phyloP scores from a whole-genome alignment of 495 filamentous ascomycete species.

The Talaromyces adpressus region DNA sequence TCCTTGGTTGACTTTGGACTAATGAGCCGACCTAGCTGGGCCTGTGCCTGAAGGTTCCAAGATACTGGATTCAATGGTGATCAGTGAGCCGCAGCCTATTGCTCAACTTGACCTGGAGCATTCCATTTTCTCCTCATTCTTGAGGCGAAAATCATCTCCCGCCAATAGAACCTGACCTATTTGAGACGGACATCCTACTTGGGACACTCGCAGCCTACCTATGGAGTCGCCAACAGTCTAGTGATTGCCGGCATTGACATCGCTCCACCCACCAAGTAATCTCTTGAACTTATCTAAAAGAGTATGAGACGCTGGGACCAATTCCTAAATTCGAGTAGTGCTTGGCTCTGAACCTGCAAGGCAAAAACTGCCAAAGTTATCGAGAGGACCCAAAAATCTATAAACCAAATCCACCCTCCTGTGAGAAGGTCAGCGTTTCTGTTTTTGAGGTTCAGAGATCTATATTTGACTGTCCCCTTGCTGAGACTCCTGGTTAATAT shows the following conservation, averaged over 20 bases:
- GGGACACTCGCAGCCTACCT: conserved; percentile 6
- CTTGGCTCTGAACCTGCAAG: conserved; percentile 10
- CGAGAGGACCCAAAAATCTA: conserved; percentile 7
- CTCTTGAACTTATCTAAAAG: conserved; percentile 3
- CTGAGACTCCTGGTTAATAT: conserved; percentile 9
- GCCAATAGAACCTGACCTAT: conserved; percentile 1
- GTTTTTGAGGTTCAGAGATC: background rate
- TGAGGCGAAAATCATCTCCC: conserved; percentile 5
- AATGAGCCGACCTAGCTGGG: background rate
- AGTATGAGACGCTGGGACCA: background rate
- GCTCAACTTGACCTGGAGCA: conserved; percentile 5
- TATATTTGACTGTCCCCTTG: conserved; percentile 9
- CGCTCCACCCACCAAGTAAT: conserved; percentile 5
- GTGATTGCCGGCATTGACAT: conserved; percentile 7
- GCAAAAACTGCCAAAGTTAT: background rate
- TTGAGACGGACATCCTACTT: background rate
- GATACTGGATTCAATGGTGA: background rate
- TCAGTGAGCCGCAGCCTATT: conserved; percentile 1
- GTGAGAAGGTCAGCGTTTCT: background rate
- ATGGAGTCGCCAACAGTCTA: conserved; percentile 7
- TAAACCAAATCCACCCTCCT: conserved; percentile 12
- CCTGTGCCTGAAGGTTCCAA: conserved; percentile 3
- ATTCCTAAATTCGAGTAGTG: conserved; percentile 6
- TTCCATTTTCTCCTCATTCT: conserved; percentile 9
- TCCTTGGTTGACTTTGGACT: background rate